Base-by-base conservation (phyloP, 306 rosid genomes). In the Ceratonia siliqua region DNA sequence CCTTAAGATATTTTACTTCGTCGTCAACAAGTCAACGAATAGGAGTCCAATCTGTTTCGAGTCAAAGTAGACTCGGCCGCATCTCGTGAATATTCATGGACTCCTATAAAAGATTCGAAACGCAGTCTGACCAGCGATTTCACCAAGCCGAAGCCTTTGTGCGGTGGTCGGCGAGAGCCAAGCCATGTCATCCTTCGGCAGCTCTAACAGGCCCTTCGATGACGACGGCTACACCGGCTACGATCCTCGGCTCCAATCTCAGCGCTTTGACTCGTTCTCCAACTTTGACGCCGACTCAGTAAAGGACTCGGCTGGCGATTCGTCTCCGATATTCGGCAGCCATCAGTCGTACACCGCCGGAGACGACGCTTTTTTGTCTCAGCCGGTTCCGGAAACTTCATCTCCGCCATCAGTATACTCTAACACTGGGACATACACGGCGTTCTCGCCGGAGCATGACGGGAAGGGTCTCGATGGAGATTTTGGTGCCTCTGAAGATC, bases 181-280 rank as follows among this genome's bases (percentile, higher is more conserved):
- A 1, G 45, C 46, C 78, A 88, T 85, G 92, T 83, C 89, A 76
- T 82, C 86, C 41, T 65, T 79, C 62, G 56, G 78, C 55, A 78
- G 79, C 64, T 72, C 85, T 2, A 48, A 46, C 61, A 76, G 42
- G 48, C 48, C 46, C 9, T 62, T 62, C 33, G 69, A 62, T 11
- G 50, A 5, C 20, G 38, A 27, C 11, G 62, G 36, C 38, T 28
- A 10, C 17, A 12, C 1, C 35, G 62, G 3, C 33, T 21, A 21
- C 9, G 68, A 62, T 36, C 25, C 15, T 62, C 48, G 68, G 9
- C 30, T 62, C 17, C 46, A 62, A 11, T 62, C 48, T 3, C 48
- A 62, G 43, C 68, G 68, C 46, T 62, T 10, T 36, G 68, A 62
- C 8, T 21, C 68, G 25, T 73, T 79, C 81, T 74, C 85, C 27